Conservation (phyloP, 2,329 filamentous ascomycete species). For the Pseudocercospora fijiensis region DNA sequence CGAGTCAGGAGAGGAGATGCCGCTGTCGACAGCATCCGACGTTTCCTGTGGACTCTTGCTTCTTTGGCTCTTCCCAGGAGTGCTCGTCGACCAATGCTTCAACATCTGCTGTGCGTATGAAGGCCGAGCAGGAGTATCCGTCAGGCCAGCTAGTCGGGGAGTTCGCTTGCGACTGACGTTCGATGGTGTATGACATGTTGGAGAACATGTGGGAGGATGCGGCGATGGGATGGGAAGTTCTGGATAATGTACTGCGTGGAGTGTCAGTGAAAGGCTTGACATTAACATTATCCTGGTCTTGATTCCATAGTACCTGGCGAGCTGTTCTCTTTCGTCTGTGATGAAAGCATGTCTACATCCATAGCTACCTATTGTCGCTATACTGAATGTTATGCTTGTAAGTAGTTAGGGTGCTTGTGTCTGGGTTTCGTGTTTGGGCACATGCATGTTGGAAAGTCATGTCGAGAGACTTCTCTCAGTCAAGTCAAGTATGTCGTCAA, state of each 20-base stretch:
- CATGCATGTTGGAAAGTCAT: neutral
- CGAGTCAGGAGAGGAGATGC: neutral
- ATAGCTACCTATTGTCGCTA: neutral
- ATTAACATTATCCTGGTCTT: too few relatives aligned
- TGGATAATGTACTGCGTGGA: neutral
- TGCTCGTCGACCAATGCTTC: constrained; percentile 10
- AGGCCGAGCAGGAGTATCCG: constrained; percentile 7
- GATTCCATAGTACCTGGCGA: neutral
- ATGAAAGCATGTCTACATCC: neutral
- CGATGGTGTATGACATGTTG: neutral
- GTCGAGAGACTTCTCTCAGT: too few relatives aligned
- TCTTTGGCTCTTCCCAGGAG: neutral
- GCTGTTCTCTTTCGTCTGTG: neutral
- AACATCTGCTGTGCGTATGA: constrained; percentile 11
- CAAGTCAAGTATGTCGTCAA: too few relatives aligned
- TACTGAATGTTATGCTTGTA: neutral
- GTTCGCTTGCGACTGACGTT: constrained; percentile 2
- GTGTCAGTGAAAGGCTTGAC: too few relatives aligned
- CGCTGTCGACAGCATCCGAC: neutral
- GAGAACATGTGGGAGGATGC: neutral
- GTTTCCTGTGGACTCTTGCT: neutral
- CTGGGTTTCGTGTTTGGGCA: neutral
- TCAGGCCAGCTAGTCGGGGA: neutral
- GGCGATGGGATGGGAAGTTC: neutral
- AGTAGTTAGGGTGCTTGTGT: neutral